phyloP scores from a whole-genome alignment of 768 basidiomycete genomes.

The Tricholoma flavovirens region DNA sequence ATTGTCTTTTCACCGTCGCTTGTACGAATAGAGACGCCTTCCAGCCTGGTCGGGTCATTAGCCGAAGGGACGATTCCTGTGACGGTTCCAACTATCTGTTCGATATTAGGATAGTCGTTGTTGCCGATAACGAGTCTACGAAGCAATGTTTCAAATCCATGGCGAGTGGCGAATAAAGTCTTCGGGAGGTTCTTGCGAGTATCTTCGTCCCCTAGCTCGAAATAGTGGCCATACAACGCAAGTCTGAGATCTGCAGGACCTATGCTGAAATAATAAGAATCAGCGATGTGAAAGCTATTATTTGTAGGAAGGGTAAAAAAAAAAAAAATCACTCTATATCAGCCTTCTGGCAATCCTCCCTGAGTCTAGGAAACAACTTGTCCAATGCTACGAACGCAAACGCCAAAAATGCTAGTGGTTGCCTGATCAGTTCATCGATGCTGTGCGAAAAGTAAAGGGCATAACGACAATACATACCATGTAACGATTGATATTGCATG shows the following conservation, averaged over 20 bases:
- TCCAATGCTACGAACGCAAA: background rate
- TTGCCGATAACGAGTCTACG: conserved; percentile 19
- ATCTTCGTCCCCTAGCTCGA: conserved; percentile 8
- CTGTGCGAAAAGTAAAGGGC: background rate
- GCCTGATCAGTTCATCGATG: background rate
- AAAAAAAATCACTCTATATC: background rate
- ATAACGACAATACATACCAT: conserved; percentile 7
- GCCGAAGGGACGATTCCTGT: conserved; percentile 17
- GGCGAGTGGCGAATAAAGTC: conserved; percentile 16
- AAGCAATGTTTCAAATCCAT: conserved; percentile 24
- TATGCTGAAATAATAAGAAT: conserved; percentile 2
- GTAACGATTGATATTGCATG: conserved; percentile 22
- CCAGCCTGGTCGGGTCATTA: conserved; percentile 7
- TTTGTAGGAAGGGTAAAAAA: background rate
- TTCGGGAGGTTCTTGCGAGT: conserved; percentile 11
- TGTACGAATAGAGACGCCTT: conserved; percentile 8
- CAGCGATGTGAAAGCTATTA: background rate
- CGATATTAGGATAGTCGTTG: conserved; percentile 16
- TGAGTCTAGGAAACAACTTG: background rate
- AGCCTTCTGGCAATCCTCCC: background rate
- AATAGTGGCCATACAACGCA: conserved; percentile 8
- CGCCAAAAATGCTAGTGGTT: conserved; percentile 1
- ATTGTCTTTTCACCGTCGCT: background rate
- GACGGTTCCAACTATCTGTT: conserved; percentile 20
- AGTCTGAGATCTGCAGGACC: conserved; percentile 14